Evolutionary conservation across 2,329 filamentous ascomycete species (phyloP).

Genomic region (Mycocentrospora acerina): DNA sequence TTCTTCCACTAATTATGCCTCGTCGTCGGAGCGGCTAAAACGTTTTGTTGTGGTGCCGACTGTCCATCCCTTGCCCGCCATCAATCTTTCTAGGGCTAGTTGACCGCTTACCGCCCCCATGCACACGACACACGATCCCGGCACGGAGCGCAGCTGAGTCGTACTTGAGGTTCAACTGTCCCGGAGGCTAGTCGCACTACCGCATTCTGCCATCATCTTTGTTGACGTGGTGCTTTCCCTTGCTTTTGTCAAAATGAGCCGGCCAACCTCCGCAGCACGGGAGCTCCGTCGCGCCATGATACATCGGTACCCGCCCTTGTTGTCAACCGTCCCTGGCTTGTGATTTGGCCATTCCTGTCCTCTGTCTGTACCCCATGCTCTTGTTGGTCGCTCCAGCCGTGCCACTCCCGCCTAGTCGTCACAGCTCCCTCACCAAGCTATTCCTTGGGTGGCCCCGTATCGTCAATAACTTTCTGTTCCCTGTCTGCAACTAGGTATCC

Average conservation of each 20-base stretch:
- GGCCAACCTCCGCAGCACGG: conserved; percentile 38
- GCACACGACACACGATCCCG: conserved; percentile 33
- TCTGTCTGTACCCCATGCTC: conserved; percentile 34
- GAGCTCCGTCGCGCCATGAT: conserved; percentile 45
- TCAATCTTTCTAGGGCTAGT: conserved; percentile 20
- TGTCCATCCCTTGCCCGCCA: no score
- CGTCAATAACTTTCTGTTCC: conserved; percentile 35
- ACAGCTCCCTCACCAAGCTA: conserved; percentile 40
- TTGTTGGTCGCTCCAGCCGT: conserved; percentile 43
- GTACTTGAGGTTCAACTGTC: conserved; percentile 25
- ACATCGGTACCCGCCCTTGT: conserved; percentile 40
- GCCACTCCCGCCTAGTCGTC: conserved; percentile 39
- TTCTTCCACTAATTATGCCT: conserved; percentile 23
- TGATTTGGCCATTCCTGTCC: conserved; percentile 39
- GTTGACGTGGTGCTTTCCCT: conserved; percentile 25
- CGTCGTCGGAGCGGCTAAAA: conserved; percentile 35
- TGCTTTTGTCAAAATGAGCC: conserved; percentile 28
- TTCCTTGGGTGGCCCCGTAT: conserved; percentile 36
- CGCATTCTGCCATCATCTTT: conserved; percentile 31
- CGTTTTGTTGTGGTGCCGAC: conserved; percentile 24
- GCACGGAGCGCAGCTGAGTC: conserved; percentile 37
- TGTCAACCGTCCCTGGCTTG: conserved; percentile 26
- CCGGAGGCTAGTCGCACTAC: conserved; percentile 34
- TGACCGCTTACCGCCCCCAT: conserved; percentile 37
- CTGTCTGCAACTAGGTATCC: conserved; percentile 33